Conservation (phyloP, 805 yeast genomes). For the Candida rishiriensis region DNA sequence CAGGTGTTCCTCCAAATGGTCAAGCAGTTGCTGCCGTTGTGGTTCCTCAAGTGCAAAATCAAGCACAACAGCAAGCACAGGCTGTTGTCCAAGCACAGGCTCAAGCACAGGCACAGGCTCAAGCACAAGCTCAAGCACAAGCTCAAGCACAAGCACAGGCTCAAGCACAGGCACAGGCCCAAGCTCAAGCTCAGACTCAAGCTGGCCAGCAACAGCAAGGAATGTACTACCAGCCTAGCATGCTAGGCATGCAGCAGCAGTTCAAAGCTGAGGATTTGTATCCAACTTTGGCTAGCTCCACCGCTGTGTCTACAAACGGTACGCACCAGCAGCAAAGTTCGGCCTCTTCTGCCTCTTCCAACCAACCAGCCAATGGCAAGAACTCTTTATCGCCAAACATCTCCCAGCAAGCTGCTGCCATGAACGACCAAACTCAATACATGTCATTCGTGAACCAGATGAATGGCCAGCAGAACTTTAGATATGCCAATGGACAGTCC, state of each 20-base stretch:
- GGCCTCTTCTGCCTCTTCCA: slow-evolving; percentile 11
- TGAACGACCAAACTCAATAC: slow-evolving; percentile 19
- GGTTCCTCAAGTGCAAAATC: slow-evolving; percentile 14
- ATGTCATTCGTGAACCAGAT: slow-evolving; percentile 18
- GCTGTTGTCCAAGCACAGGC: slow-evolving; percentile 14
- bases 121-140: slow-evolving; percentile 15
- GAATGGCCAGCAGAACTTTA: slow-evolving; percentile 16
- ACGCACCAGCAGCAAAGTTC: slow-evolving; percentile 7
- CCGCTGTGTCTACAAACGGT: slow-evolving; percentile 1
- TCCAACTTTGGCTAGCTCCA: slow-evolving; percentile 12
- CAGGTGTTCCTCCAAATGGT: slow-evolving; percentile 12
- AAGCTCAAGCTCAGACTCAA: slow-evolving; percentile 9
- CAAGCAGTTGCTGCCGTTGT: slow-evolving; percentile 15
- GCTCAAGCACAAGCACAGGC: slow-evolving; percentile 15
- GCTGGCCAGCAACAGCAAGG: slow-evolving; percentile 9
- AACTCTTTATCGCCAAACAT: slow-evolving; percentile 21
- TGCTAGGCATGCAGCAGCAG: slow-evolving; percentile 17
- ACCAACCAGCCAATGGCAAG: slow-evolving; percentile 10
- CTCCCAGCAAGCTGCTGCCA: slow-evolving; percentile 16
- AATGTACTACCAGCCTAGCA: slow-evolving; percentile 11
- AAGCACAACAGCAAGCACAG: slow-evolving; percentile 10
- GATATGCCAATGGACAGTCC: slow-evolving; percentile 17
- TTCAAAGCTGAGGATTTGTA: slow-evolving; percentile 23
- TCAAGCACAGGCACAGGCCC: slow-evolving; percentile 14
- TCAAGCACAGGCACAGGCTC: slow-evolving; percentile 15